A percentile compares a stretch with the other conserved stretches of the same genome.
phyloP scores from a whole-genome alignment of 306 rosid species.

The Vigna mungo region DNA sequence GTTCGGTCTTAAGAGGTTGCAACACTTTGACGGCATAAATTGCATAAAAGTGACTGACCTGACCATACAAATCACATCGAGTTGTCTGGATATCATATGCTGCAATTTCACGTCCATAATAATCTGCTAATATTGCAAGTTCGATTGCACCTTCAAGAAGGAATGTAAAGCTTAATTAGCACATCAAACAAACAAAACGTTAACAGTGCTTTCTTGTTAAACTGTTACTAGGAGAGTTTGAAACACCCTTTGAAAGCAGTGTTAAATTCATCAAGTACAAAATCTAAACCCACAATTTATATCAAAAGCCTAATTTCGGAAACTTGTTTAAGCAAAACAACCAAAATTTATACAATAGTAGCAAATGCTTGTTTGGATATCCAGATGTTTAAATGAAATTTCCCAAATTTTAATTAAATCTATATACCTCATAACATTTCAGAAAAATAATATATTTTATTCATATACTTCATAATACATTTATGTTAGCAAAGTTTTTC shows the following conservation, averaged over 20 bases:
- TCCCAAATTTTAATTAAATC: neutral
- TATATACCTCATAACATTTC: neutral
- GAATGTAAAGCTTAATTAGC: conserved; percentile 40
- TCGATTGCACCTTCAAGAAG: conserved; percentile 84
- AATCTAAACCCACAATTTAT: conserved; percentile 42
- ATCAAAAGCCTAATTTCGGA: neutral
- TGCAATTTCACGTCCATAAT: conserved; percentile 92
- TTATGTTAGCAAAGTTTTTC: neutral
- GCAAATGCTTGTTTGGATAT: conserved; percentile 11
- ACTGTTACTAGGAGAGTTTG: neutral
- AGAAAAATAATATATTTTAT: conserved; percentile 16
- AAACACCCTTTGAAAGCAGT: conserved; percentile 31
- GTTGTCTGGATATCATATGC: conserved; percentile 95
- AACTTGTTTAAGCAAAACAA: conserved; percentile 5
- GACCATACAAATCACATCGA: conserved; percentile 95
- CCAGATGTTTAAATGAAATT: conserved; percentile 15
- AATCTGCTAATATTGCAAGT: conserved; percentile 86
- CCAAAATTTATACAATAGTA: conserved; percentile 19
- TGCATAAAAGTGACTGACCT: conserved; percentile 61
- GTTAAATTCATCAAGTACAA: conserved; percentile 16
- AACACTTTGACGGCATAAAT: conserved; percentile 35
- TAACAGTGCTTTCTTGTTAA: conserved; percentile 10
- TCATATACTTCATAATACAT: conserved; percentile 20
- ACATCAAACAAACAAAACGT: conserved; percentile 29
- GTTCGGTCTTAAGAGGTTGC: conserved; percentile 43